Percentiles rank a stretch among this genome's conserved stretches.
Conservation (phyloP, 208 protist species). For the Phytomonas francai region DNA sequence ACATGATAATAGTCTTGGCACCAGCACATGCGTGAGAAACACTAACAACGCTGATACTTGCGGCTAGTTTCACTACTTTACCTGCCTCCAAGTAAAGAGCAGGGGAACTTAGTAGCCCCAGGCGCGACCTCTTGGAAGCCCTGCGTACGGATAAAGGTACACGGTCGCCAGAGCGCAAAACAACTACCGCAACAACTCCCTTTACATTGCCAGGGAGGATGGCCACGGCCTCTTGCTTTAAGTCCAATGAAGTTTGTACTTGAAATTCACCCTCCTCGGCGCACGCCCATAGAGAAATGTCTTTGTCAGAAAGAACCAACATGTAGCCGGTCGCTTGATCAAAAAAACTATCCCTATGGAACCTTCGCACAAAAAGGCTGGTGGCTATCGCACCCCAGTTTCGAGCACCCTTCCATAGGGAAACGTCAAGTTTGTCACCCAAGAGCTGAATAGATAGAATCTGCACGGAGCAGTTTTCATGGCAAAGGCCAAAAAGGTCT, state of each 20-base stretch:
- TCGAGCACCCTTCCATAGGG: constrained; percentile 8
- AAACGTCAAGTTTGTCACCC: constrained; percentile 12
- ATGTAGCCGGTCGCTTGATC: constrained; percentile 23
- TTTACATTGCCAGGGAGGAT: constrained; percentile 14
- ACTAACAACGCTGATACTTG: not conserved
- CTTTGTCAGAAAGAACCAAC: constrained; percentile 21
- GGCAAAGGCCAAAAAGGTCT: constrained; percentile 51
- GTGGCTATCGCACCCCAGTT: constrained; percentile 11
- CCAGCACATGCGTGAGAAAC: not conserved
- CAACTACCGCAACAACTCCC: constrained; percentile 21
- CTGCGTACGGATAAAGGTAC: constrained; percentile 19
- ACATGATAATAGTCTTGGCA: not conserved
- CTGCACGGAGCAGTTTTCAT: constrained; percentile 46
- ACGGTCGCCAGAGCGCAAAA: constrained; percentile 31
- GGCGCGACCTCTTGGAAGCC: not conserved
- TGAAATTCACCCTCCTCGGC: constrained; percentile 12
- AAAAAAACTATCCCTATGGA: constrained; percentile 41
- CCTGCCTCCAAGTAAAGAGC: not conserved
- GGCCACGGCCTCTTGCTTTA: constrained; percentile 11
- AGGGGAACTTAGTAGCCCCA: not conserved
- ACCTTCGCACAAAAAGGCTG: constrained; percentile 15
- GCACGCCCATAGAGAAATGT: constrained; percentile 26
- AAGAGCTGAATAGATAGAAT: constrained; percentile 20
- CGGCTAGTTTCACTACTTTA: not conserved
- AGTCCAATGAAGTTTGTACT: constrained; percentile 11